Base-by-base conservation (phyloP, 805 yeast species). In the Candida gorgasii region DNA sequence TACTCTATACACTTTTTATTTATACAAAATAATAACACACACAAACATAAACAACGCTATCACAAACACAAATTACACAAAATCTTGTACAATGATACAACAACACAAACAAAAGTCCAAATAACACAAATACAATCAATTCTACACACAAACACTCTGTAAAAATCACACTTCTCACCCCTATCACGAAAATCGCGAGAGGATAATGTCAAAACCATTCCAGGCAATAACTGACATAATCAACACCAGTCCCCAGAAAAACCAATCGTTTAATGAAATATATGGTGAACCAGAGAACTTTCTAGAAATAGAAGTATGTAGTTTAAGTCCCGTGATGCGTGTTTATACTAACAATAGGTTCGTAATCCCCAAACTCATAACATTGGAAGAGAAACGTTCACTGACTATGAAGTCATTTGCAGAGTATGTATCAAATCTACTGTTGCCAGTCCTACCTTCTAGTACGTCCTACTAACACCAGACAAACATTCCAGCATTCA, bases 251-350 rank as follows among this genome's bases (percentile, higher is more conserved):
- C 64, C 26, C 44, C 61, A 28, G 43, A 64, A 63, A 38, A 62
- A 54, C 46, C 92, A 85, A 61, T 75, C 88, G 3, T 83, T 82
- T 60, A 86, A 80, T 49, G 96, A 89, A 54, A 75, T 86, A 32
- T 93, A 93, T 58, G 96, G 95, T 0, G 95, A 86, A 54, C 98
- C 97, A 0, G 98, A 93, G 62, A 88, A 89, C 65, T 88, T 89
- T 57, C 74, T 92, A 30, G 99, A 92, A 64, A 82, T 93, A 26
- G 97, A 90, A 62, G 96, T 89, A 45, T 26, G 52, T 48, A 13
- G 8, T n/a, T 27, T 14, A 14, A 22, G 20, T 17, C n/a, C n/a
- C 13, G 4, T 27, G 7, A 13, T 15, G 12, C 13, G 6, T 17
- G 19, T 4, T n/a, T 12, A 24, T 40, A 51, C 65, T 59, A 59